Evolutionary conservation across 1,139 yeast genomes (phyloP).

Genomic region (Pichia sp.): DNA sequence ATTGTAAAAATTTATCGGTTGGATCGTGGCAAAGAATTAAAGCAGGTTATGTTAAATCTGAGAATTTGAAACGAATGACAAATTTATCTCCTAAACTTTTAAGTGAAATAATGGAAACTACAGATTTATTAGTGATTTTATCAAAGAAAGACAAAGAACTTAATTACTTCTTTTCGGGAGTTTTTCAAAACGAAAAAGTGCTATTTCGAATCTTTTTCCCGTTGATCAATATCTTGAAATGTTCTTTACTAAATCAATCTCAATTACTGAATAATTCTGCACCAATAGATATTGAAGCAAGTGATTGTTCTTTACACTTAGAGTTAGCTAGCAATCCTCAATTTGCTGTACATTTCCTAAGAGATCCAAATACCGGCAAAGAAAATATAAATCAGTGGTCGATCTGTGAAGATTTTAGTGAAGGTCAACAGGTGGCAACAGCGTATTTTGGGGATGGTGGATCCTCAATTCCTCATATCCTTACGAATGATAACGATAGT

Average conservation of each 20-base stretch:
- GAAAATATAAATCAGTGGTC: slow-evolving; percentile 65
- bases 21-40: slow-evolving; percentile 76
- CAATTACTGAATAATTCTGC: slow-evolving; percentile 12
- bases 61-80: slow-evolving; percentile 37
- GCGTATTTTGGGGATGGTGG: slow-evolving; percentile 54
- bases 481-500: slow-evolving; percentile 23
- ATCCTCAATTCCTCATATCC: slow-evolving; percentile 40
- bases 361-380: slow-evolving; percentile 32
- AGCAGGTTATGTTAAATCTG: slow-evolving; percentile 43
- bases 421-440: slow-evolving; percentile 67
- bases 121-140: slow-evolving; percentile 58
- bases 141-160: slow-evolving; percentile 63
- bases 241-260: slow-evolving; percentile 39
- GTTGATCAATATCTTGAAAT: slow-evolving; percentile 35
- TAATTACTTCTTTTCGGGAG: slow-evolving; percentile 66
- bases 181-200: slow-evolving; percentile 56
- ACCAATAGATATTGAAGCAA: not conserved
- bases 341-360: slow-evolving; percentile 63
- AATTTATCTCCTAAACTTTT: slow-evolving; percentile 62
- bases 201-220: slow-evolving; percentile 68
- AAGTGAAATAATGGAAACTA: slow-evolving; percentile 52
- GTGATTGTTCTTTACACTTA: slow-evolving; percentile 20
- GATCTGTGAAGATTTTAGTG: slow-evolving; percentile 75
- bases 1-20: slow-evolving; percentile 57
- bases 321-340: slow-evolving; percentile 48